Conservation (phyloP, 495 filamentous ascomycete genomes). For the Lasiosphaeria hispida region DNA sequence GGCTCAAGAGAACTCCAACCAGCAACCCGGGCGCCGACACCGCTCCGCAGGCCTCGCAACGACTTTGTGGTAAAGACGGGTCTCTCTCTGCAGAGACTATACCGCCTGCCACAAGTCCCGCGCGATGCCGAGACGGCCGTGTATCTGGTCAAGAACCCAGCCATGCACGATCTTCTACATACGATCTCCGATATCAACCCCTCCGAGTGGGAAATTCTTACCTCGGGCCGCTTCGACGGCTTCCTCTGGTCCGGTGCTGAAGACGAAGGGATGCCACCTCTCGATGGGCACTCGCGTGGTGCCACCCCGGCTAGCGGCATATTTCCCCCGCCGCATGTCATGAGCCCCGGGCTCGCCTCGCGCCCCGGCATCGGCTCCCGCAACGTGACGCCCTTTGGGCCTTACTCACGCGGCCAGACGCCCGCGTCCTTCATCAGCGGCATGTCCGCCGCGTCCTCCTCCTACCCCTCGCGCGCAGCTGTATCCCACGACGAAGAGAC, state of each 20-base stretch:
- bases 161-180: slow-evolving; percentile 78
- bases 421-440: slow-evolving; percentile 49
- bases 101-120: slow-evolving; percentile 66
- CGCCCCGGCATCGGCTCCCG: slow-evolving; percentile 38
- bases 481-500: slow-evolving; percentile 92
- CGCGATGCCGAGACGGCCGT: slow-evolving; percentile 83
- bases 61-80: slow-evolving; percentile 69
- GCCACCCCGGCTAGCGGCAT: slow-evolving; percentile 51
- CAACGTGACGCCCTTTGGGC: slow-evolving; percentile 30
- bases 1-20: slow-evolving; percentile 62
- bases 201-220: slow-evolving; percentile 94
- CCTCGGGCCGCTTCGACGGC: slow-evolving; percentile 93
- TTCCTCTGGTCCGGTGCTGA: slow-evolving; percentile 96
- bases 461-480: slow-evolving; percentile 37
- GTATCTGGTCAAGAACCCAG: slow-evolving; percentile 81
- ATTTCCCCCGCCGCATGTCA: slow-evolving; percentile 32
- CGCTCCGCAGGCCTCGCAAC: slow-evolving; percentile 55
- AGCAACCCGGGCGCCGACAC: slow-evolving; percentile 53
- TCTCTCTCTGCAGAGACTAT: slow-evolving; percentile 78
- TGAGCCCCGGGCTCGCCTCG: slow-evolving; percentile 6
- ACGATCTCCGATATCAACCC: slow-evolving; percentile 84
- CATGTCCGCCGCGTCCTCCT: slow-evolving; percentile 35
- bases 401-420: slow-evolving; percentile 42
- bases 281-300: slow-evolving; percentile 52
- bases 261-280: slow-evolving; percentile 43